phyloP scores from a whole-genome alignment of 148 eudicot species.

The Cornus controversa region DNA sequence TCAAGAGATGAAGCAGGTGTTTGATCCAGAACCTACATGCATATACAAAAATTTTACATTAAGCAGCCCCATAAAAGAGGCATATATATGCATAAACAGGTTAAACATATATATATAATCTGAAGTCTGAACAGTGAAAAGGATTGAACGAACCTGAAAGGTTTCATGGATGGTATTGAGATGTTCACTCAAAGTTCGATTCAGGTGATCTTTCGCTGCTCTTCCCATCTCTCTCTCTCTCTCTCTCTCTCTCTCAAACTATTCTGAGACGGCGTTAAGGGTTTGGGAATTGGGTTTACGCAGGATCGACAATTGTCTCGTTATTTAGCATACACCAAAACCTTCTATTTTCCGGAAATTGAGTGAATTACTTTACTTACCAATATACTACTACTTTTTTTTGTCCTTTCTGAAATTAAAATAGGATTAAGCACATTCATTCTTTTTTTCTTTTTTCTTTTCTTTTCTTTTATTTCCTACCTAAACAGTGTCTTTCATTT shows the following conservation, averaged over 20 bases:
- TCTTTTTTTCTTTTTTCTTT: too few species aligned
- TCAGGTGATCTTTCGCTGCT: constrained; percentile 38
- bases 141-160: constrained; percentile 37
- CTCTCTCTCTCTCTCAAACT: constrained; percentile 16
- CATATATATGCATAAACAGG: neutral
- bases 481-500: too few species aligned
- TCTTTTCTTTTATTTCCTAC: too few species aligned
- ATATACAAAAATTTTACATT: neutral
- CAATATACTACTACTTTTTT: too few species aligned
- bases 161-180: constrained; percentile 63
- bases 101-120: neutral
- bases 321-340: too few species aligned
- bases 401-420: too few species aligned
- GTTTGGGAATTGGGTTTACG: constrained; percentile 18
- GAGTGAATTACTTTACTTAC: too few species aligned
- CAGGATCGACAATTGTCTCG: neutral
- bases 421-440: too few species aligned
- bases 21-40: constrained; percentile 57
- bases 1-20: constrained; percentile 58
- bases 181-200: constrained; percentile 31
- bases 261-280: constrained; percentile 17
- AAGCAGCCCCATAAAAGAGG: neutral
- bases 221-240: constrained; percentile 50
- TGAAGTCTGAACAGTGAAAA: neutral
- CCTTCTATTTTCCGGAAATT: too few species aligned